Evolutionary conservation across 306 rosid genomes (phyloP), one percentile per base, ranked within the genome.

Genomic region (Prunus padus): DNA sequence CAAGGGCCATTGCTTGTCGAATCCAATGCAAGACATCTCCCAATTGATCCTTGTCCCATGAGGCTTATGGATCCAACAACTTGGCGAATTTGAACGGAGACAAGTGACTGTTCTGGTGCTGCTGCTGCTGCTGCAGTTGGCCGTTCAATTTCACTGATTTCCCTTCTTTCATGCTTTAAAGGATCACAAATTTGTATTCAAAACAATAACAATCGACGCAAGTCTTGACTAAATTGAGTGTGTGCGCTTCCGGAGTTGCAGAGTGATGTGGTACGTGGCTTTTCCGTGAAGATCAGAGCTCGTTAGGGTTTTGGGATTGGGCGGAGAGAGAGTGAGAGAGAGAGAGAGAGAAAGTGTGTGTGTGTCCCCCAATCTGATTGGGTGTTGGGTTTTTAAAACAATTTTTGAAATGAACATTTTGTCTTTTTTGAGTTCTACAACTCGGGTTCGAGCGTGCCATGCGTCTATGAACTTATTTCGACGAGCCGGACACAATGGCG

Each of bases 31-130:
- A 89, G 19, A 95, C 96, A 69, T 95, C 99, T 64, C 99, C 97
- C 80, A 95, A 73, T 86, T 95, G 97, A 82, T 95, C 99, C 99
- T 95, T 95, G 80, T 95, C 99, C 99, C 99, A 92, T 0, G 99
- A 92, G 79, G 97, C 96, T 80, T 95, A 97, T 12, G 99, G 97
- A 86, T 92, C 97, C 74, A 95, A 83, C 82, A 95, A 80, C 86
- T 90, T 92, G 62, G 97, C 92, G 80, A 92, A 86, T 85, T 85
- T 95, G 85, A 91, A 92, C 71, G 97, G 93, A 49, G 99, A 87
- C 67, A 86, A 87, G 84, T 95, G 99, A 25, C 97, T 97, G 59
- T 90, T 92, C 84, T 84, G 97, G 85, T 92, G 97, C 72, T 79
- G 91, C 75, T 65, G 76, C 57, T 80, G 84, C 45, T 22, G 77